These are phyloP conservation scores for Pseudocercospora crystallina DNA, from an alignment of 2,329 filamentous ascomycete genomes.

Conservation along the genomic window DNA sequence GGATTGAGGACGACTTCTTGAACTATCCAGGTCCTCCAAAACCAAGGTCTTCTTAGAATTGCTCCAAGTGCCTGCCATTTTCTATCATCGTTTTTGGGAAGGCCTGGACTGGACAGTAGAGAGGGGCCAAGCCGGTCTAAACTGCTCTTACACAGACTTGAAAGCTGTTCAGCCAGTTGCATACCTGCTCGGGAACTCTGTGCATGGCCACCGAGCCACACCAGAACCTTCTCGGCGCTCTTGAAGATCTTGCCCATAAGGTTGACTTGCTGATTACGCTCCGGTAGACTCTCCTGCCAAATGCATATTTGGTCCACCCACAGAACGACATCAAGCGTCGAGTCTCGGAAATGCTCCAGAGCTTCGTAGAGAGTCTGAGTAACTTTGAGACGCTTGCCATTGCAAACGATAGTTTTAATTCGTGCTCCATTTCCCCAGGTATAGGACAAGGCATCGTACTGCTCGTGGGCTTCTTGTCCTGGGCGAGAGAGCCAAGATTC, in stretches of 20 bases:
- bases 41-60: conserved; percentile 32
- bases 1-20: conserved; percentile 34
- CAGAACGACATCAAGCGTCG: conserved; percentile 17
- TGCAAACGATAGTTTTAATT: conserved; percentile 29
- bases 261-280: conserved; percentile 33
- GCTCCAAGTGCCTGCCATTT: conserved; percentile 30
- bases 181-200: conserved; percentile 31
- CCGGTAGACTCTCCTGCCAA: conserved; percentile 29
- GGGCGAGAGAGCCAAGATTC: conserved; percentile 27
- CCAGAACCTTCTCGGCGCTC: conserved; percentile 29
- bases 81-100: conserved; percentile 27
- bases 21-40: conserved; percentile 33
- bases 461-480: conserved; percentile 11
- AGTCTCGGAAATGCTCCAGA: conserved; percentile 29
- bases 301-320: conserved; percentile 37
- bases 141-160: conserved; percentile 17
- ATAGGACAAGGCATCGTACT: conserved; percentile 34
- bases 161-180: conserved; percentile 30
- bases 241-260: conserved; percentile 36
- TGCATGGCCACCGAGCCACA: conserved; percentile 33
- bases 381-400: conserved; percentile 26
- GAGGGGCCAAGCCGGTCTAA: neutral
- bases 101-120: conserved; percentile 25
- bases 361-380: conserved; percentile 31
- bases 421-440: conserved; percentile 28